Evolutionary conservation across 305 asterid genomes (phyloP).

Genomic region (Striga hermonthica): DNA sequence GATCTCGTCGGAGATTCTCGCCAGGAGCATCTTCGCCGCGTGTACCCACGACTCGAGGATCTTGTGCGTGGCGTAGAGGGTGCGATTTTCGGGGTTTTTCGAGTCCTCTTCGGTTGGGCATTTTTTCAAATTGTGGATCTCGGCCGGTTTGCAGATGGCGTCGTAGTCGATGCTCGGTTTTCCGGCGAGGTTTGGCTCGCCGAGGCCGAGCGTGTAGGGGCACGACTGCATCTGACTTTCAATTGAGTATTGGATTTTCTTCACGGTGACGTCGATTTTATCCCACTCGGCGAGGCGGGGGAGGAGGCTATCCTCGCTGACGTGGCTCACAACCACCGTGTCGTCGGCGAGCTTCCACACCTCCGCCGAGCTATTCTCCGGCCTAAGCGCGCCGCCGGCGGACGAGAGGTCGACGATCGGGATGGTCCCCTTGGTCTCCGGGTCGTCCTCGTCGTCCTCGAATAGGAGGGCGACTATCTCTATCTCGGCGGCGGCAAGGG

Average conservation of each 20-base stretch:
- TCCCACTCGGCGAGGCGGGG: constrained; percentile 73
- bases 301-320: constrained; percentile 65
- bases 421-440: constrained; percentile 50
- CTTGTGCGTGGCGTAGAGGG: constrained; percentile 60
- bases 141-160: constrained; percentile 64
- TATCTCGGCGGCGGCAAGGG: constrained; percentile 53
- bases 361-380: constrained; percentile 72
- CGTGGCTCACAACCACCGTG: constrained; percentile 62
- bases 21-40: constrained; percentile 44
- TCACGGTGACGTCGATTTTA: constrained; percentile 52
- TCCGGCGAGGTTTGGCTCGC: constrained; percentile 78
- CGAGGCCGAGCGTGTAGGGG: constrained; percentile 77
- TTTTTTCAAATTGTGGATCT: constrained; percentile 56
- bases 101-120: constrained; percentile 43
- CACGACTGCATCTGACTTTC: constrained; percentile 72
- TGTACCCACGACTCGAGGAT: constrained; percentile 72
- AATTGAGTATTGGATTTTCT: constrained; percentile 56
- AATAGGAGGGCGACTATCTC: constrained; percentile 61
- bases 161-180: constrained; percentile 82
- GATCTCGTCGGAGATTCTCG: constrained; percentile 44
- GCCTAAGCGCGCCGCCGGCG: constrained; percentile 42
- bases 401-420: constrained; percentile 62
- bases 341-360: constrained; percentile 75
- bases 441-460: constrained; percentile 63
- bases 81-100: constrained; percentile 52